Percentiles rank a stretch among this genome's conserved stretches.
These are phyloP conservation scores for Saccharomycopsis hybrid DNA, from an alignment of 1,139 yeast genomes.

Conservation along the genomic window DNA sequence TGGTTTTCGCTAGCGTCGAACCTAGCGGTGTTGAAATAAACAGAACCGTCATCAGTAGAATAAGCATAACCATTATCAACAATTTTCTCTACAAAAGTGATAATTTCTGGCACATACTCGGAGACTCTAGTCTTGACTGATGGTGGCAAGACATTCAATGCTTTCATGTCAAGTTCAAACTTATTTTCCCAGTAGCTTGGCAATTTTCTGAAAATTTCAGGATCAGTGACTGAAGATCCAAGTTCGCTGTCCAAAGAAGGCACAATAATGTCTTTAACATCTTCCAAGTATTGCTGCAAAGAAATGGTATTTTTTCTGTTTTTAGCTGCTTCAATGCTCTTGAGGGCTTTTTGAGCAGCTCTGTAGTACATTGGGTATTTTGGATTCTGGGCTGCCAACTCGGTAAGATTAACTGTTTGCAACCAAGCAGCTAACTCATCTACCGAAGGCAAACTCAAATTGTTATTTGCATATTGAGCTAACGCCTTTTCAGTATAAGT, in stretches of 20 bases:
- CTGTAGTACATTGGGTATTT: slow-evolving; percentile 80
- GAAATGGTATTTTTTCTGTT: slow-evolving; percentile 24
- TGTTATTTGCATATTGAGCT: slow-evolving; percentile 36
- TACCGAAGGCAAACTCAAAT: slow-evolving; percentile 35
- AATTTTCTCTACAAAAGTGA: slow-evolving; percentile 68
- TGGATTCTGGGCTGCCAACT: slow-evolving; percentile 52
- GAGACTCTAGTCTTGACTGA: slow-evolving; percentile 91
- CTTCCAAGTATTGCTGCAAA: slow-evolving; percentile 38
- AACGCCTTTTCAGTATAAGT: slow-evolving; percentile 8
- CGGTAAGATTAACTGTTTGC: slow-evolving; percentile 40
- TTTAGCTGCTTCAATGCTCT: slow-evolving; percentile 31
- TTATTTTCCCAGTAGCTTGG: slow-evolving; percentile 88
- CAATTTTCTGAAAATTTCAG: slow-evolving; percentile 69
- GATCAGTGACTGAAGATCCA: slow-evolving; percentile 79
- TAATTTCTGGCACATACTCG: slow-evolving; percentile 90
- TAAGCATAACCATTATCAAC: slow-evolving; percentile 80
- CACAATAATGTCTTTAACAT: slow-evolving; percentile 66
- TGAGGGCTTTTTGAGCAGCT: slow-evolving; percentile 53
- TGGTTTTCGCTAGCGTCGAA: slow-evolving; percentile 72
- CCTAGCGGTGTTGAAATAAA: slow-evolving; percentile 83
- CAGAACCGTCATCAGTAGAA: slow-evolving; percentile 77
- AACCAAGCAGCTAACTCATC: slow-evolving; percentile 49
- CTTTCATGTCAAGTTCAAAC: slow-evolving; percentile 79
- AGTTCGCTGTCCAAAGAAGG: slow-evolving; percentile 63
- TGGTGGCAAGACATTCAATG: slow-evolving; percentile 78